Base-by-base conservation (phyloP, 257 asterid genomes). In the Vinca minor region DNA sequence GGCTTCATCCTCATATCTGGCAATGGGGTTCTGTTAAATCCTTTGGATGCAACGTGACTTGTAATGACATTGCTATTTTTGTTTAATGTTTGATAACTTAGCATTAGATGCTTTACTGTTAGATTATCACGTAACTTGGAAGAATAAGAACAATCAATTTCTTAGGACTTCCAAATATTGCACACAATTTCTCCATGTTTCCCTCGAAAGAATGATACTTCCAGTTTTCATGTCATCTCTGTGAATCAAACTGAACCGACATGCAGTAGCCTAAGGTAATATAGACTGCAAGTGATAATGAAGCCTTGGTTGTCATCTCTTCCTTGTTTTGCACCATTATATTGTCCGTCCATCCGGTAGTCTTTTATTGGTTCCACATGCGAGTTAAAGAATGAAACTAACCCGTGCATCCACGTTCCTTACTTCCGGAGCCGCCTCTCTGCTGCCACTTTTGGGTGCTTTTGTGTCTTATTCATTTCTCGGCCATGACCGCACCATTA, bases 371-470 rank as follows among this genome's bases (percentile, higher is more conserved):
- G 49, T 4, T 44, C 21, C 49, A 17, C 49, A 44, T 44, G 20
- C 17, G 8, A 17, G 18, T 1, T 44, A 44, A 44, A 44, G 49
- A 17, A 14, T 44, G 49, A 44, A 14, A 15, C 46, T 1, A 41
- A 44, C 0, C 49, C 14, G 21, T 44, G 21, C 1, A 44, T 17
- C 5, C 21, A 17, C 17, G 20, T 17, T 41, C 49, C 21, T 44
- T 44, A n/a, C 49, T 44, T 59, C 62, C 5, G 78, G 78, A 3
- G 45, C 63, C 8, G 49, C 35, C 26, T 10, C 44, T n/a, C 72
- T 74, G 49, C 31, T 65, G 71, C 79, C 79, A 3, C 64, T 74
- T 25, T 36, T 70, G 32, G 78, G 75, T 15, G 78, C 75, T 39
- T 63, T 74, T 36, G 34, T 74, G 0, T 71, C 78, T 8, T 74